Base-by-base conservation (phyloP, 768 basidiomycete species). In the Lanmaoa pseudosensibilis region DNA sequence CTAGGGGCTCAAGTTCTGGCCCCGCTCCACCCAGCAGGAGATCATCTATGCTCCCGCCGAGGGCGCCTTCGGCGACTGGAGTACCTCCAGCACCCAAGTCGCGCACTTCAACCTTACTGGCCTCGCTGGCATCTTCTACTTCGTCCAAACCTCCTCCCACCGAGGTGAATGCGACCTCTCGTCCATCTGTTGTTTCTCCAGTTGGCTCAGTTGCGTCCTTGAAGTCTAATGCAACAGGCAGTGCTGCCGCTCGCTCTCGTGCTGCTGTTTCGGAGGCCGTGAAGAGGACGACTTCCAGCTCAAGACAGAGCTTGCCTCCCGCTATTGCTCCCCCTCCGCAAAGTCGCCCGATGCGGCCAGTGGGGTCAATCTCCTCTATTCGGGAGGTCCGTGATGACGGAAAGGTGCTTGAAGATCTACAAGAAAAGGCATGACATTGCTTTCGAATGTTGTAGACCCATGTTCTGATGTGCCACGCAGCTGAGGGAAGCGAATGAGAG, bases 301-400 rank as follows among this genome's bases (percentile, higher is more conserved):
- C 81, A 23, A 75, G 78, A 34, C 74, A 75, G 54, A 83, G 73
- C 63, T 56, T 81, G 37, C 63, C 74, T 13, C 64, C 60, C 18
- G 47, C 52, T 21, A 45, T 58, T 19, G 58, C 32, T 18, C 62
- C 72, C 21, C 63, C 69, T n/a, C 47, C 67, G 9, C 66, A 75
- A 15, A 54, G 80, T 27, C 81, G 75, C 53, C 58, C 82, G 40
- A 69, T 80, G 52, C 78, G 82, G 18, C 70, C 81, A 30, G 64
- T 82, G 38, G 74, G 78, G 25, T 91, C 90, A 15, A 84, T 91
- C 46, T 80, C 87, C n/a, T 90, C 90, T 10, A 84, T 91, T 56
- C 80, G 78, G 56, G 90, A 90, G 63, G 75, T 86, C 18, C 83
- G 80, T 58, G 86, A 85, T 58, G 84, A 85, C 60, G 75, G 72